A percentile compares a stretch with the other conserved stretches of the same genome.
phyloP scores from a whole-genome alignment of 805 yeast species.

The Kazachstania africana region DNA sequence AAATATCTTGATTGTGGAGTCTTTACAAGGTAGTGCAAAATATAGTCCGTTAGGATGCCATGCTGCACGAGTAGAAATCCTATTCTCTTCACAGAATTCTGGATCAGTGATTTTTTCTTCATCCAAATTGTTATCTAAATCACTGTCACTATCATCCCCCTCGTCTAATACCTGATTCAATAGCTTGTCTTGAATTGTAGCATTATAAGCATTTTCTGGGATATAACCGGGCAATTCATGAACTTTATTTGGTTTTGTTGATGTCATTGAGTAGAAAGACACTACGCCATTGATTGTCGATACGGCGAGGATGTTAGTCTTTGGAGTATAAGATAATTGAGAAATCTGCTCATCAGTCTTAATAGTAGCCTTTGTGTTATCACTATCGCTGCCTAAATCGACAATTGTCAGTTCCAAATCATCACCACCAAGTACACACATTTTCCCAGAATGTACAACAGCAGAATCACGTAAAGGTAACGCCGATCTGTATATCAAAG shows the following conservation, averaged over 20 bases:
- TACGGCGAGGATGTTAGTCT: slow-evolving; percentile 45
- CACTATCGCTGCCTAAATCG: slow-evolving; percentile 26
- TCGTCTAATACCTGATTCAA: slow-evolving; percentile 5
- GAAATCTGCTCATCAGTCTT: slow-evolving; percentile 43
- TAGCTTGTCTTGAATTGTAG: slow-evolving; percentile 17
- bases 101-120: slow-evolving; percentile 23
- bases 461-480: slow-evolving; percentile 34
- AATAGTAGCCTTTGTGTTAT: slow-evolving; percentile 17
- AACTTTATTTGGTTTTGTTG: slow-evolving; percentile 42
- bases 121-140: slow-evolving; percentile 29
- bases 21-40: slow-evolving; percentile 55
- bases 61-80: slow-evolving; percentile 41
- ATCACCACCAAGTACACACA: slow-evolving; percentile 55
- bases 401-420: slow-evolving; percentile 44
- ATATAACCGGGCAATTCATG: slow-evolving; percentile 34
- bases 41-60: slow-evolving; percentile 65
- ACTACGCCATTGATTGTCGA: slow-evolving; percentile 51
- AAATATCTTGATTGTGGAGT: slow-evolving; percentile 36
- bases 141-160: slow-evolving; percentile 30
- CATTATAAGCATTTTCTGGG: slow-evolving; percentile 20
- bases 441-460: slow-evolving; percentile 50
- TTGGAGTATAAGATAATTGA: slow-evolving; percentile 42
- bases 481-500: slow-evolving; percentile 30
- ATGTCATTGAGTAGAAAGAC: slow-evolving; percentile 37
- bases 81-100: slow-evolving; percentile 27